Evolutionary conservation across 2,329 filamentous ascomycete species (phyloP), one percentile per base, ranked within the genome.

Genomic region (Diaporthe velutina): DNA sequence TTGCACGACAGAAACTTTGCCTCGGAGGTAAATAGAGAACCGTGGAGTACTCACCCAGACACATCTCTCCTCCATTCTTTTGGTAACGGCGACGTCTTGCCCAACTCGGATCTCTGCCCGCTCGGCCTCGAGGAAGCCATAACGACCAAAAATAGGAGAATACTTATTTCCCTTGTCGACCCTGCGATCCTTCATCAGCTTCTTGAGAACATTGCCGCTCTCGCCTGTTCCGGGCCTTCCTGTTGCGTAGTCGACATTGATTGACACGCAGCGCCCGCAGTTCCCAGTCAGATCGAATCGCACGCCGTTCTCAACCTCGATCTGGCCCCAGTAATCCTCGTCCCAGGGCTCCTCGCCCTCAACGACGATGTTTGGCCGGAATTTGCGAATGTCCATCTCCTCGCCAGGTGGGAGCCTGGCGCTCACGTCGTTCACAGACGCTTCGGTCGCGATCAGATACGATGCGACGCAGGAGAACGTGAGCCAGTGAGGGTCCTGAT

Each of bases 401-500:
- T 84, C 79, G 40, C 87, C 82, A 17, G 84, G 83, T 0, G 87
- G 83, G 8, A 95, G 82, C 5, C 91, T 87, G 8, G 81, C 81
- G 45, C 89, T 90, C 61, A 97, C 89, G 78, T 94, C 88, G 28
- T 87, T 83, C n/a, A 96, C 88, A 1, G 94, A 97, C 2, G 90
- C 88, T 75, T 92, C 88, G 0, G 92, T 94, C 7, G 93, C 88
- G 33, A 98, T 83, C 19, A 98, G 88, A 81, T 93, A 94, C 0
- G 94, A 93, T 1, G 94, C 94, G 77, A 90, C 90, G 82, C 97
- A 94, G 52, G 91, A 90, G 83, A 96, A 97, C 2, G 90, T 90
- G 57, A 96, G 87, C 80, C 86, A 89, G 48, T 87, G 85, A 17
- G 85, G 80, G 17, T 87, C 82, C 12, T 79, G 48, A 7, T 7